A percentile compares a stretch with the other conserved stretches of the same genome.
These are phyloP conservation scores for Coniochaeta sp. DNA, from an alignment of 2,329 filamentous ascomycete genomes.

Conservation along the genomic window DNA sequence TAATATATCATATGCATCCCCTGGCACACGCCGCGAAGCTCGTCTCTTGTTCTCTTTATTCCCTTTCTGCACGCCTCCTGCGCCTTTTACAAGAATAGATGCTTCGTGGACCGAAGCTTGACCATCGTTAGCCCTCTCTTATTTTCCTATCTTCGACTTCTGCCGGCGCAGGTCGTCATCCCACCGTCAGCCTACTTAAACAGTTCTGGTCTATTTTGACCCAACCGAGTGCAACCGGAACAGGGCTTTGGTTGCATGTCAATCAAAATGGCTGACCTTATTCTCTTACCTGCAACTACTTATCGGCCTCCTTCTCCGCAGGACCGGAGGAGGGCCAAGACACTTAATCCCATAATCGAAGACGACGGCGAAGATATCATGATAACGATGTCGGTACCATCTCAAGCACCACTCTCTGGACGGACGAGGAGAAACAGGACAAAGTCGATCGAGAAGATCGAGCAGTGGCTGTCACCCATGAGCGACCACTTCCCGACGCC, in stretches of 20 bases:
- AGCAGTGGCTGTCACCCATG: constrained; percentile 52
- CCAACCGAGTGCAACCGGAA: constrained; percentile 9
- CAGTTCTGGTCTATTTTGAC: constrained; percentile 19
- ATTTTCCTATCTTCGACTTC: constrained; percentile 17
- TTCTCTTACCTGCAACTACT: constrained; percentile 30
- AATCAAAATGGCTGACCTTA: constrained; percentile 41
- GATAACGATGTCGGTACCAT: background rate
- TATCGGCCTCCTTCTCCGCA: constrained; percentile 44
- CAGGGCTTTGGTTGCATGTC: constrained; percentile 11
- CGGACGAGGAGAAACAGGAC: constrained; percentile 20
- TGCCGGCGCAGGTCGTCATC: constrained; percentile 24
- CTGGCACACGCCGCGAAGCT: constrained; percentile 8
- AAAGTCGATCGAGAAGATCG: constrained; percentile 41
- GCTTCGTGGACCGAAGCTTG: constrained; percentile 40
- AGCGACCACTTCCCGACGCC: constrained; percentile 66
- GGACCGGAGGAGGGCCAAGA: constrained; percentile 44
- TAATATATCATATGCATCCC: constrained; percentile 17
- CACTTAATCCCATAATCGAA: constrained; percentile 61
- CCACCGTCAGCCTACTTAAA: constrained; percentile 12
- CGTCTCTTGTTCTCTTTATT: constrained; percentile 21
- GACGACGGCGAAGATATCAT: constrained; percentile 36
- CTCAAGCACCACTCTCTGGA: constrained; percentile 1
- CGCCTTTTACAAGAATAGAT: constrained; percentile 21
- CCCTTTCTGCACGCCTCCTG: constrained; percentile 23
- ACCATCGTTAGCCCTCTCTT: constrained; percentile 28